A percentile compares a stretch with the other conserved stretches of the same genome.
Conservation (phyloP, 345 rosid genomes). For the Laguncularia racemosa region DNA sequence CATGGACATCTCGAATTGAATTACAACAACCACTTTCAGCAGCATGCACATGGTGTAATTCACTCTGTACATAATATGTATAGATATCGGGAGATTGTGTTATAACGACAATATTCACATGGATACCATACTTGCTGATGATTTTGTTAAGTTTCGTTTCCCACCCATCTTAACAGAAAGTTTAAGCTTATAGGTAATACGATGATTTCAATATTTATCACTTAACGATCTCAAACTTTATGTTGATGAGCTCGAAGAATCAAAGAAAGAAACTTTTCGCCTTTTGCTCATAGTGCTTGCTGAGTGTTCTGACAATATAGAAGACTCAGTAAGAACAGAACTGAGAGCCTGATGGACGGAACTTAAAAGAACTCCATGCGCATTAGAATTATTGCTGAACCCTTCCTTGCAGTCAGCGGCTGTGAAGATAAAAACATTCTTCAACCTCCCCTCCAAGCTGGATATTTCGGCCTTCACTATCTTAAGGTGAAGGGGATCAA, state of each 20-base stretch:
- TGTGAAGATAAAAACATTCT: slow-evolving; percentile 32
- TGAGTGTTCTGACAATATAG: slow-evolving; percentile 27
- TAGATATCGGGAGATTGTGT: no score
- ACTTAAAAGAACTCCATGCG: slow-evolving; percentile 11
- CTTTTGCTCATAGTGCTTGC: slow-evolving; percentile 32
- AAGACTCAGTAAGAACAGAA: slow-evolving; percentile 33
- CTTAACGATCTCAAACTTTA: not conserved
- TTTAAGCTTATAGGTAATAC: no score
- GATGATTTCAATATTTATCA: not conserved
- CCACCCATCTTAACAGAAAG: no score
- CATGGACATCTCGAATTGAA: no score
- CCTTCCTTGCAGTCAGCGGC: slow-evolving; percentile 11
- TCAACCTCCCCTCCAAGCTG: slow-evolving; percentile 43
- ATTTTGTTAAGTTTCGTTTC: not conserved
- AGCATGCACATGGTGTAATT: no score
- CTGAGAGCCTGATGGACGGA: slow-evolving; percentile 33
- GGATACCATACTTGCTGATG: not conserved
- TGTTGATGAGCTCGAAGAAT: slow-evolving; percentile 41
- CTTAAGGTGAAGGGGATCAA: slow-evolving; percentile 35
- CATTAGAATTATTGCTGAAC: slow-evolving; percentile 9
- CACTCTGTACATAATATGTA: no score
- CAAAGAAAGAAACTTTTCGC: slow-evolving; percentile 28
- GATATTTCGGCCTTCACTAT: slow-evolving; percentile 41
- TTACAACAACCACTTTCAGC: no score
- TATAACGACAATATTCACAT: not conserved